Base-by-base conservation (phyloP, 768 basidiomycete species). In the Hydnum rufescens region DNA sequence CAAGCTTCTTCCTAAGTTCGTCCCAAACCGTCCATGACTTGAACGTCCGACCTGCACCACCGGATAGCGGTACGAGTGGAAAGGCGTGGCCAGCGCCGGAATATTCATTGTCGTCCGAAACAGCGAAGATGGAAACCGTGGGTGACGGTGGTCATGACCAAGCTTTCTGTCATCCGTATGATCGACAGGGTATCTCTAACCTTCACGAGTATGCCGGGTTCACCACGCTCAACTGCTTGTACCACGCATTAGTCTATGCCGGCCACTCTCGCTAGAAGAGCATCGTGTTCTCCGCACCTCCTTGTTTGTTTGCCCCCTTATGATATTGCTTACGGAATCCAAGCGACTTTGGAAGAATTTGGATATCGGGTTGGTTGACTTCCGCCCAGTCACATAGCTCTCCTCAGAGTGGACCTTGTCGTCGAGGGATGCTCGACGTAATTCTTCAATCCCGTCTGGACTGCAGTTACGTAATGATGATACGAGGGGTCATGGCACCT, bases 1-100 rank as follows among this genome's bases (percentile, higher is more conserved):
- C 90, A 42, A 97, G 72, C 70, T 97, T 96, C 72, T 97, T 96
- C 93, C 93, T 96, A 68, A 8, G 93, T 97, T 52, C 93, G 71
- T 62, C 96, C 90, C 93, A 93, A 97, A 26, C 73, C 74, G 0
- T 87, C 88, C 2, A 69, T 69, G 2, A 74, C 66, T 32, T 74
- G 76, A 47, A 76, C 76, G 46, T 67, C 70, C 75, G 79, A 89
- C 62, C 93, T 82, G 89, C 87, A 8, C 87, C 84, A 4, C 72
- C 57, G 23, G 72, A 8, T 74, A 67, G 3, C 71, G 73, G 76
- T 76, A 52, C 43, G 57, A 19, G n/a, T 60, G n/a, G 57, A 62
- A 13, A 34, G 49, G 42, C 0, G 54, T 50, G 3, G 28, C 29
- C 23, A 26, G 23, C 6, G 13, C 43, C 5, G 34, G n/a, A 13